Evolutionary conservation across 495 filamentous ascomycete species (phyloP).

Genomic region (Chaetomium tenue): DNA sequence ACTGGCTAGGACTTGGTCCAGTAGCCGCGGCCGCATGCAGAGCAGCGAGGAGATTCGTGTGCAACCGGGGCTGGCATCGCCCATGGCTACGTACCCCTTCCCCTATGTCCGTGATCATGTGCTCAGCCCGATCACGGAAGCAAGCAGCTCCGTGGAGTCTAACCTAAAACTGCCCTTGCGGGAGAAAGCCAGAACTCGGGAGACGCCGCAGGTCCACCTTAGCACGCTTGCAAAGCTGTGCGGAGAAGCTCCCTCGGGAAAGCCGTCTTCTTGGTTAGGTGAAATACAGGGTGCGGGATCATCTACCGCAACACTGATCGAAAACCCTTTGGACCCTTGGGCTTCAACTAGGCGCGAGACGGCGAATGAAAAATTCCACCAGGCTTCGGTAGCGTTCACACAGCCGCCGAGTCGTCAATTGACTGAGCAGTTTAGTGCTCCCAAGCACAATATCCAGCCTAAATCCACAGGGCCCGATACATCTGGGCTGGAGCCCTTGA

Average conservation of each 20-base stretch:
- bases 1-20: slow-evolving; percentile 3
- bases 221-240: slow-evolving; percentile 18
- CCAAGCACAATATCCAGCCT: too few species aligned
- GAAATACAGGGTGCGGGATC: too few species aligned
- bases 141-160: not conserved
- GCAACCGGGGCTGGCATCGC: not conserved
- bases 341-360: not conserved
- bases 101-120: not conserved
- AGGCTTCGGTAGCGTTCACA: not conserved
- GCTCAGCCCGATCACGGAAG: slow-evolving; percentile 6
- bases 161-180: too few species aligned
- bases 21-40: not conserved
- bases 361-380: not conserved
- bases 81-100: slow-evolving; percentile 9
- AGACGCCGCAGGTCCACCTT: slow-evolving; percentile 8
- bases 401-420: not conserved
- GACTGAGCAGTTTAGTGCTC: not conserved
- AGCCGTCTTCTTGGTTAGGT: not conserved
- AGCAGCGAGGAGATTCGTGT: not conserved
- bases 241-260: not conserved
- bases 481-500: not conserved
- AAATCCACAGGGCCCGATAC: not conserved
- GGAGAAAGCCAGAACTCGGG: too few species aligned
- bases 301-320: not conserved
- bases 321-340: not conserved